Base-by-base conservation (phyloP, 345 rosid genomes). In the Populus tremula region DNA sequence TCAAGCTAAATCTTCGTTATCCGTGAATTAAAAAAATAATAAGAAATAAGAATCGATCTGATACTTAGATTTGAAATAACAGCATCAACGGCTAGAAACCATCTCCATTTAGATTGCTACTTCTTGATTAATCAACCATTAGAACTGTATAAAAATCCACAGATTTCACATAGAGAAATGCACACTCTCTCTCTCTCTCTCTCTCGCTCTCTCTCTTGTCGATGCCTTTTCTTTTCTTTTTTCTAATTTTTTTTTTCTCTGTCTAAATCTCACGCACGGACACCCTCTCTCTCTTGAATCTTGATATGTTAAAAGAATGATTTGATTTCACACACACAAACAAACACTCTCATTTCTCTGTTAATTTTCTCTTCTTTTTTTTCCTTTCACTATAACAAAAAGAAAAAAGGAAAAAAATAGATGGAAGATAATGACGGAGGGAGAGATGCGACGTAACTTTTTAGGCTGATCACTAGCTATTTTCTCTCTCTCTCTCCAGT, bases 401-500 rank as follows among this genome's bases (percentile, higher is more conserved):
- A 43, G 16, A 47, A 53, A 54, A 21, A 33, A 33, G 36, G 1
- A 54, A 29, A 16, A 18, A 73, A 38, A 38, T 31, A 71, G 36
- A 72, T 72, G 61, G 50, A 56, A 56, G 76, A 72, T 72, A 72
- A 72, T 3, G 76, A 72, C 76, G 50, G 35, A 38, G 66, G 10
- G 66, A 29, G 65, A 2, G 77, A 74, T 41, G 69, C 77, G 61
- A 74, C 70, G 70, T 62, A 5, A 69, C 69, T 74, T 74, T 74
- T 67, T 74, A 8, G 54, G 38, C 27, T 62, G 59, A 29, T 43
- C 27, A 4, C 12, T 45, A 2, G 59, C 43, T 31, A 36, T 33
- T 16, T 14, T 33, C 39, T 66, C 41, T 66, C 4, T 33, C 39
- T 36, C 64, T 23, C 64, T 27, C 27, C 27, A 27, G 27, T 27